Evolutionary conservation across 768 basidiomycete species (phyloP), one percentile per base, ranked within the genome.

Genomic region (Mycena vulgaris): DNA sequence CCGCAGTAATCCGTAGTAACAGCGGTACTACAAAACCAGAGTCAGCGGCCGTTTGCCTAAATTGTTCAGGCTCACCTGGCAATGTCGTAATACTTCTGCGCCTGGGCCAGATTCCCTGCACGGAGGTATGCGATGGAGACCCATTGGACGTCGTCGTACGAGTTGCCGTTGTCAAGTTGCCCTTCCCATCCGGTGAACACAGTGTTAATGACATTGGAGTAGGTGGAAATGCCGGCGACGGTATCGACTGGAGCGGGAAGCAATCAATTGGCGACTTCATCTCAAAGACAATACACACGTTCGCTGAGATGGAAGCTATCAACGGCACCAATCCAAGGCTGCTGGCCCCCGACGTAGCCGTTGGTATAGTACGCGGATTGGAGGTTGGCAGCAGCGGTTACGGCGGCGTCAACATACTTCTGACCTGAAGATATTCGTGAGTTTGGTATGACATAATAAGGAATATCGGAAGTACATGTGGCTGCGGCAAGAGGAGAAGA

Each of bases 131-230:
- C 67, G n/a, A 73, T 66, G 10, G 68, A 59, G 21, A 74, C 74
- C 71, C 71, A 73, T 33, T 63, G 68, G 14, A 73, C 63, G 45
- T 74, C 74, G 45, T 74, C 71, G 42, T 63, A 74, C 0, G 71
- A 74, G n/a, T 59, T 52, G 25, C 55, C 71, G 55, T 74, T 73
- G 39, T 69, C 68, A 17, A 73, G 56, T 27, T 68, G 61, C 3
- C 63, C 71, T 13, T 52, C 35, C 63, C 71, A 73, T 10, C 45
- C 63, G 5, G 37, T 56, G 71, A 72, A 69, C 2, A 70, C 71
- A 3, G 71, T 74, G 60, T 73, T 63, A 17, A 73, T 70, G 1
- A 73, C 62, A n/a, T 51, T 31, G 31, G 59, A 33, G 45, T 72
- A 69, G 0, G 61, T 75, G 27, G 52, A 40, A 28, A 47, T 5